These are phyloP conservation scores for Prunus kanzakura DNA, from an alignment of 306 rosid species.

Conservation along the genomic window DNA sequence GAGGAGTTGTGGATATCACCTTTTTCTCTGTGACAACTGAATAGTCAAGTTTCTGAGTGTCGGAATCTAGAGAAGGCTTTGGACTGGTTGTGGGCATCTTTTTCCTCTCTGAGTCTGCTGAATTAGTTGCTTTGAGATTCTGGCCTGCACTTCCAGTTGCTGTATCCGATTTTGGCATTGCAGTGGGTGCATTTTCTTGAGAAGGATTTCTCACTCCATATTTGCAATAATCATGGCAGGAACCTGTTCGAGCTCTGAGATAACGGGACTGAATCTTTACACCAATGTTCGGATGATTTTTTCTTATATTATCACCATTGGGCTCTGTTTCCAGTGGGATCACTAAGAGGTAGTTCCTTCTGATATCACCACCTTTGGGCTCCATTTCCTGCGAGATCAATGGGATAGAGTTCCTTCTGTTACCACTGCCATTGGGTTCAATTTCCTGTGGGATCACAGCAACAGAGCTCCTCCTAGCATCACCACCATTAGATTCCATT, in stretches of 20 bases:
- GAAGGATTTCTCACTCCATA: conserved; percentile 47
- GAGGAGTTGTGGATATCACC: conserved; percentile 9
- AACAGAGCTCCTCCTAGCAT: not conserved
- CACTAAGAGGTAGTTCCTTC: not conserved
- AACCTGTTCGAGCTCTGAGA: conserved; percentile 42
- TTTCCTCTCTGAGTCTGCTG: conserved; percentile 11
- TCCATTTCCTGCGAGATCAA: not conserved
- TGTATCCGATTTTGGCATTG: conserved; percentile 21
- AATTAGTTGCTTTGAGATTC: not conserved
- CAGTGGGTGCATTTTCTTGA: conserved; percentile 44
- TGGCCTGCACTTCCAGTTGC: conserved; percentile 17
- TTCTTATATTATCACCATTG: not conserved
- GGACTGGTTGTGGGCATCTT: conserved; percentile 23
- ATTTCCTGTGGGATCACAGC: not conserved
- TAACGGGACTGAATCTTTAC: conserved; percentile 57
- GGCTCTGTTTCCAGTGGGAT: not conserved
- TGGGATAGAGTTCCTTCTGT: conserved; percentile 12
- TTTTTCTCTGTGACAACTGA: conserved; percentile 32
- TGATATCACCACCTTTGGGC: not conserved
- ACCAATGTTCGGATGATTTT: not conserved
- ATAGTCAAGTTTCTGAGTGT: conserved; percentile 11
- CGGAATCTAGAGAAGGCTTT: conserved; percentile 28
- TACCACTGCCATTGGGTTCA: not conserved
- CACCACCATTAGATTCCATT: conserved; percentile 19
- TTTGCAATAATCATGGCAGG: conserved; percentile 84